Base-by-base conservation (phyloP, 164 flowering plant species). In the Malania oleifera region DNA sequence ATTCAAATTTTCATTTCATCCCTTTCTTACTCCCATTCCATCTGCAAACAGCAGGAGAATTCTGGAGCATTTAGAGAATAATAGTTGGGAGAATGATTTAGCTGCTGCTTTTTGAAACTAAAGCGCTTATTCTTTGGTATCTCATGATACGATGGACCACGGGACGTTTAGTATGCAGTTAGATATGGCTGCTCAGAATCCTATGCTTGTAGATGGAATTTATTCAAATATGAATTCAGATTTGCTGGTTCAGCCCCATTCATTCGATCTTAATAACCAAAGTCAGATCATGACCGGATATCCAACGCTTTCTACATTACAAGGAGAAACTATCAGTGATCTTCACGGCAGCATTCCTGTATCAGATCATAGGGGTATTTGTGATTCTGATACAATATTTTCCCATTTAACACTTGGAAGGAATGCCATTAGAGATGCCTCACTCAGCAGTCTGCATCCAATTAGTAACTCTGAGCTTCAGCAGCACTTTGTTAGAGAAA, bases 291-390 rank as follows among this genome's bases (percentile, higher is more conserved):
- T 75, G 62, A 24, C 67, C 58, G 73, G 71, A 45, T 64, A 73
- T 67, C 79, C 85, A 25, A 41, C 66, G 34, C 66, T 71, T 58
- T 43, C 82, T 35, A 39, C 70, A 15, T 17, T 73, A 31, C 80
- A 63, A 39, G 72, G 75, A 37, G 80, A 73, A 31, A 56, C 61
- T 9, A 41, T 59, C 5, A 52, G 57, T 35, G 52, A 64, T 60
- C 57, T 51, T 35, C 62, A 52, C 15, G 47, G n/a, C 20, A 44
- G 41, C 24, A 0, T 39, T 19, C 59, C 22, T 17, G 17, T 62
- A 1, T 40, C 60, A 46, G 67, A 56, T 52, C 52, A 34, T 52
- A 55, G 39, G 19, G 53, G 64, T 17, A 15, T 57, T 57, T 25
- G 47, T 35, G 66, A 69, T 57, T 47, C 72, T 2, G 41, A 60